Percentiles rank a stretch among this genome's conserved stretches.
phyloP scores from a whole-genome alignment of 2,329 filamentous ascomycete species.

The Fusarium sp. region DNA sequence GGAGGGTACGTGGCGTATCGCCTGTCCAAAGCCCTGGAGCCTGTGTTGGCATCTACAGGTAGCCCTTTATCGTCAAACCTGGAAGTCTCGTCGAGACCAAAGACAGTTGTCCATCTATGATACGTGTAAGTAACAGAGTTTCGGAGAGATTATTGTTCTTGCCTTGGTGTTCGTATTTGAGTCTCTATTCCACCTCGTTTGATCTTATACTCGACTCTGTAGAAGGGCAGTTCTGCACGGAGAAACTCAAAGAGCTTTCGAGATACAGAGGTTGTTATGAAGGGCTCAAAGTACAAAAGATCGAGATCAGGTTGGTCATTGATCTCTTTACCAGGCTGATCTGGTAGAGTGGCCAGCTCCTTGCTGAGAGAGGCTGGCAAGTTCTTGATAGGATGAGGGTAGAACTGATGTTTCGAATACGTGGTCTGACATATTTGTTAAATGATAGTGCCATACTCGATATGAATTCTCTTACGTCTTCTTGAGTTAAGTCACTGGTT shows the following conservation, averaged over 20 bases:
- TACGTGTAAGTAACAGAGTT: constrained; percentile 1
- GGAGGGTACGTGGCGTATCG: constrained; percentile 68
- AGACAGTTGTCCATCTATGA: constrained; percentile 64
- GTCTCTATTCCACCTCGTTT: constrained; percentile 73
- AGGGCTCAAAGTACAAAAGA: constrained; percentile 81
- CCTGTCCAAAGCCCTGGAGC: constrained; percentile 61
- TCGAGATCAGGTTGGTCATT: constrained; percentile 78
- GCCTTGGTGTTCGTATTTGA: constrained; percentile 68
- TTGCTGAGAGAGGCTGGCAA: constrained; percentile 56
- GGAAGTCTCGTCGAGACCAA: constrained; percentile 72
- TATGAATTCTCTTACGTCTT: constrained; percentile 6
- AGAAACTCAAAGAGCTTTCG: constrained; percentile 77
- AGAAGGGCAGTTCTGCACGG: constrained; percentile 78
- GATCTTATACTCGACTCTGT: constrained; percentile 79
- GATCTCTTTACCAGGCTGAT: constrained; percentile 66
- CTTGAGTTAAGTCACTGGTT: constrained; percentile 8
- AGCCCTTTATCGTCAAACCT: constrained; percentile 63
- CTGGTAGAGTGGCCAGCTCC: constrained; percentile 61
- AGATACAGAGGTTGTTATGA: constrained; percentile 68
- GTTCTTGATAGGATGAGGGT: constrained; percentile 64
- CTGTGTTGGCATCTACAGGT: constrained; percentile 60
- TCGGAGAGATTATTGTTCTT: constrained; percentile 15
- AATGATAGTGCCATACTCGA: neutral
- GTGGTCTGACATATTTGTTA: constrained; percentile 36
- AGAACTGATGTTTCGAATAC: constrained; percentile 58